Base-by-base conservation (phyloP, 1,284 basidiomycete genomes). In the Trichosporon ovoides region DNA sequence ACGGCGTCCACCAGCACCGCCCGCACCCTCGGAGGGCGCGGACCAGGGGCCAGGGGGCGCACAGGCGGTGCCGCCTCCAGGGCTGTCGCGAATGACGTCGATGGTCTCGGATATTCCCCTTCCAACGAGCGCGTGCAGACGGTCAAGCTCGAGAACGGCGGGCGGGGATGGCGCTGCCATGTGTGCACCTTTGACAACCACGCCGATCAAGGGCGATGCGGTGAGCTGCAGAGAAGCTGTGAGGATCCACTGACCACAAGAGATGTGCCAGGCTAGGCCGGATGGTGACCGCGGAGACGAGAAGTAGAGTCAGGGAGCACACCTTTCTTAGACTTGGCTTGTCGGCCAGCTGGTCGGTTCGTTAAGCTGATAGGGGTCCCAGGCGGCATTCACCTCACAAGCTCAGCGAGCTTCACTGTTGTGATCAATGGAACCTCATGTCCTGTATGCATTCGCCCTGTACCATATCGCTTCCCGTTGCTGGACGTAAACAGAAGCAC, bases 161-260 rank as follows among this genome's bases (percentile, higher is more conserved):
- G 18, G 35, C 37, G 28, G 3, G 53, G 50, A 33, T 58, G 57
- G 55, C 14, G 28, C 19, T 75, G 73, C 66, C 40, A 55, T n/a
- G 11, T 64, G 4, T 75, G 73, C 52, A 74, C 71, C 1, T 73
- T 59, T 37, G 52, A 63, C 53, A 75, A 75, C 53, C 28, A 64
- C 2, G 36, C 52, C 13, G 70, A 66, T 56, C 69, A 68, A 33
- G 67, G 65, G 1, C 51, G 67, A 38, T 72, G 73, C 40, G 72
- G 73, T 75, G 60, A 65, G 73, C 69, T 3, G 13, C 28, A 10
- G 28, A 9, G n/a, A n/a, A 7, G 5, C n/a, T 18, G 37, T 38
- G 36, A 11, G 3, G 12, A 31, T 7, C n/a, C n/a, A 18, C 57
- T 58, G 20, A 53, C 52, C 7, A 33, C 20, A 53, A 31, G 38